Conservation (phyloP, 441 rosid genomes). For the California macrophylla region DNA sequence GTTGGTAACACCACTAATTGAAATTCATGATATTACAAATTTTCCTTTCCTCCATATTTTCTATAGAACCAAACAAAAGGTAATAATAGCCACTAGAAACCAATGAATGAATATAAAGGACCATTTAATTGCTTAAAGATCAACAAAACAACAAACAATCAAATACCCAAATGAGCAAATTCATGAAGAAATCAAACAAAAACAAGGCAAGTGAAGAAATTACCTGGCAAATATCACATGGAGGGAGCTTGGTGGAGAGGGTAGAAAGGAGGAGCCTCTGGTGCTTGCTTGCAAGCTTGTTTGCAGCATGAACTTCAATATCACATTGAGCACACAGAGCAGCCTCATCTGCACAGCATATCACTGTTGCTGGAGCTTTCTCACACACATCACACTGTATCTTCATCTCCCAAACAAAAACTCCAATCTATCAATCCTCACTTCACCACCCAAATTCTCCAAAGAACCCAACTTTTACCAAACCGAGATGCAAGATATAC, state of each 20-base stretch:
- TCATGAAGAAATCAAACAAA: neutral
- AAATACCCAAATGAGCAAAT: neutral
- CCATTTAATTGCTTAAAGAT: too few species aligned
- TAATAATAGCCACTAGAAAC: slow-evolving; percentile 4
- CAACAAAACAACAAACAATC: neutral
- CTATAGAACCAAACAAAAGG: neutral
- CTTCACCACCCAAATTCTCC: neutral
- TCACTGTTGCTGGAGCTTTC: slow-evolving; percentile 60
- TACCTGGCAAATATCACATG: slow-evolving; percentile 61
- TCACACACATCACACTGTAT: slow-evolving; percentile 79
- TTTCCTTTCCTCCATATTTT: neutral
- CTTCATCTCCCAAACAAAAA: slow-evolving; percentile 32
- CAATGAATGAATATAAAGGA: slow-evolving; percentile 1
- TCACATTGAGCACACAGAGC: slow-evolving; percentile 61
- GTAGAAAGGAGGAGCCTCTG: slow-evolving; percentile 60
- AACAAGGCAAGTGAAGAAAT: neutral
- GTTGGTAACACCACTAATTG: too few species aligned
- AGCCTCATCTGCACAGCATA: slow-evolving; percentile 73
- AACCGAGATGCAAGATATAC: too few species aligned
- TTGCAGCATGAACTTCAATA: slow-evolving; percentile 27
- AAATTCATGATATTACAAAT: neutral
- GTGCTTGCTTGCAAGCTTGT: slow-evolving; percentile 67
- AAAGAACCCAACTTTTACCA: neutral
- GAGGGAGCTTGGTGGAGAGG: slow-evolving; percentile 51
- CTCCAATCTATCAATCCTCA: neutral